Evolutionary conservation across 768 basidiomycete species (phyloP), one percentile per base, ranked within the genome.

Genomic region (Mycena venus): DNA sequence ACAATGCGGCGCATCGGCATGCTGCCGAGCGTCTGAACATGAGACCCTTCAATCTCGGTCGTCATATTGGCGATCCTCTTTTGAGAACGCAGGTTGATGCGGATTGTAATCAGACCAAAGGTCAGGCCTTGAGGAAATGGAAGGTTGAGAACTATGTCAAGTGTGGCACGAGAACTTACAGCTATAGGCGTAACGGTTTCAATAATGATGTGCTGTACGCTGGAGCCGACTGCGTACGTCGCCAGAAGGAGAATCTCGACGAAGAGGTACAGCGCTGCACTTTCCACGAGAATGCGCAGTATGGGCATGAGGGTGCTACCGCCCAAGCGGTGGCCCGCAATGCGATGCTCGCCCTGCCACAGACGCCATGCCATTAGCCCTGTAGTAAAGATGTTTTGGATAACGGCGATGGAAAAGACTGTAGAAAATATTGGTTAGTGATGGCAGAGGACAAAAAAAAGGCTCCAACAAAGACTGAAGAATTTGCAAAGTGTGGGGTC

Each of bases 311-410:
- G 58, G 10, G 10, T 60, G 31, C 71, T 58, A 19, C 69, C 44
- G 23, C 56, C 62, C 5, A 66, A 19, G 23, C 63, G 66, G 49
- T 74, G 74, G 17, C 53, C 38, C 15, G 78, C 51, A 0, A 74
- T 66, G 23, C 74, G 23, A 21, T n/a, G 27, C 36, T 77, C 71
- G 4, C 53, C 74, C 6, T 38, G 29, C 79, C 79, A 78, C 2
- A 79, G 75, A 9, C 78, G 70, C 36, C 40, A 71, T 10, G 78
- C 68, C 77, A 78, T 79, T 0, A 79, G 60, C 36, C 73, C 70
- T 0, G 79, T 79, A 32, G 79, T 79, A 23, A 75, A 62, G 49
- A 78, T 75, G 64, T 78, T 79, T 36, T 77, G 72, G 2, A 68
- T 75, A 7, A 79, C 77, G 0, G 78, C 75, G 23, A 78, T 63